Base-by-base conservation (phyloP, 1,284 basidiomycete species). In the Vanrija pseudolonga region DNA sequence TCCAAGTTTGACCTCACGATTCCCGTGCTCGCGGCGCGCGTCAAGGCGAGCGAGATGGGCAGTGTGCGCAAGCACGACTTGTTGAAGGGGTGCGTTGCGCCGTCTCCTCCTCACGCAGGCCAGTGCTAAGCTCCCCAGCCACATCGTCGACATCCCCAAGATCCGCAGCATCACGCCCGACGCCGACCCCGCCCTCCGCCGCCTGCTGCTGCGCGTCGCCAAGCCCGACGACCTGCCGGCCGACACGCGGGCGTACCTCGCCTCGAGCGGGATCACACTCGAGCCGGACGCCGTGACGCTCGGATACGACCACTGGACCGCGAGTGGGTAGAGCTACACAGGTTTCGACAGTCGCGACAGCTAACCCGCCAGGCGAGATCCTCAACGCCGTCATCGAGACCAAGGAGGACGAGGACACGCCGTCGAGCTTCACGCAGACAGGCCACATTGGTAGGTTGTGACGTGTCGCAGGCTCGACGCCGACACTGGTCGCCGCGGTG, bases 361-460 rank as follows among this genome's bases (percentile, higher is more conserved):
- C 49, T 50, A 4, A 51, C 38, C 4, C 18, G 12, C 6, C 46
- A 92, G 92, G 90, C 67, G 88, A 95, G 46, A 86, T 96, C 44
- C 77, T 97, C 8, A 81, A 86, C 51, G 80, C 87, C 6, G 81
- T 92, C 44, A 79, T 97, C 14, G 93, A 93, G 0, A 80, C 85
- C 56, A 80, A 85, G 18, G 79, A 93, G 2, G 80, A 83, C 19
- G 85, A 88, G 46, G 88, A 87, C 40, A 84, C 89, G 2, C 95
- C 95, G 0, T 84, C 85, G 1, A 88, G 90, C 0, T 98, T 93
- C 76, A 87, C 95, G 11, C 83, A 84, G 53, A 89, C 86, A 1
- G 95, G 96, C 0, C 96, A 98, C 74, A 86, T 98, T 51, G 92
- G 90, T 88, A 63, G 53, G 82, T 66, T 26, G 8, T 2, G n/a